A percentile compares a stretch with the other conserved stretches of the same genome.
phyloP scores from a whole-genome alignment of 352 stramenopile species.

The Globisporangium parvum region DNA sequence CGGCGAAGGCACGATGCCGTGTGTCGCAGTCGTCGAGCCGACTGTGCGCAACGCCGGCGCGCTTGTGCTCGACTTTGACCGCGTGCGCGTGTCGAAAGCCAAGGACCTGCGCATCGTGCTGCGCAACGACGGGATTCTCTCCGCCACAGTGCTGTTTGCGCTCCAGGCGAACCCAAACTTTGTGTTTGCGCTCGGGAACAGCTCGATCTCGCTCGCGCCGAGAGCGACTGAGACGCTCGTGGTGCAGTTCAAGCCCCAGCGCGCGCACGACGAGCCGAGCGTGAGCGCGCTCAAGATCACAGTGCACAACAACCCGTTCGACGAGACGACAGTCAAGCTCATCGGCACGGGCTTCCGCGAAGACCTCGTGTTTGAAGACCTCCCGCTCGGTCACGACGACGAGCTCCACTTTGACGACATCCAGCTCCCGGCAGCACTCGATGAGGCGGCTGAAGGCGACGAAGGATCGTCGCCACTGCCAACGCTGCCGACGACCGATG shows the following conservation, averaged over 20 bases:
- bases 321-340: slow-evolving; percentile 75
- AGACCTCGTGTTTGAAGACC: slow-evolving; percentile 84
- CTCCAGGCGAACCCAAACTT: slow-evolving; percentile 75
- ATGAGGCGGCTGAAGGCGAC: neutral
- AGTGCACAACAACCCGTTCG: slow-evolving; percentile 90
- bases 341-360: slow-evolving; percentile 73
- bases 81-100: slow-evolving; percentile 64
- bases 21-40: slow-evolving; percentile 85
- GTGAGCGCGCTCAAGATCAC: slow-evolving; percentile 64
- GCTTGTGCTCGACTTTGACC: slow-evolving; percentile 79
- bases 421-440: slow-evolving; percentile 18
- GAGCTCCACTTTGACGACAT: slow-evolving; percentile 87
- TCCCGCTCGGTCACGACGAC: slow-evolving; percentile 68
- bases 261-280: slow-evolving; percentile 56
- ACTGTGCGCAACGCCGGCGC: slow-evolving; percentile 52
- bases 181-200: slow-evolving; percentile 63
- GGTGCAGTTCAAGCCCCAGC: slow-evolving; percentile 83
- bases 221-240: slow-evolving; percentile 50
- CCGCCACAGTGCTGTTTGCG: slow-evolving; percentile 88
- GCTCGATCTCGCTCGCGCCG: slow-evolving; percentile 68
- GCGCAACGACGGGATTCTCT: slow-evolving; percentile 91
- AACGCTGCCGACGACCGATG: slow-evolving; percentile 18
- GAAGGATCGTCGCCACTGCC: slow-evolving; percentile 2
- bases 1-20: slow-evolving; percentile 91
- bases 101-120: slow-evolving; percentile 64